A percentile compares a stretch with the other conserved stretches of the same genome.
Evolutionary conservation across 768 basidiomycete species (phyloP).

Genomic region (Clavaria fumosa): DNA sequence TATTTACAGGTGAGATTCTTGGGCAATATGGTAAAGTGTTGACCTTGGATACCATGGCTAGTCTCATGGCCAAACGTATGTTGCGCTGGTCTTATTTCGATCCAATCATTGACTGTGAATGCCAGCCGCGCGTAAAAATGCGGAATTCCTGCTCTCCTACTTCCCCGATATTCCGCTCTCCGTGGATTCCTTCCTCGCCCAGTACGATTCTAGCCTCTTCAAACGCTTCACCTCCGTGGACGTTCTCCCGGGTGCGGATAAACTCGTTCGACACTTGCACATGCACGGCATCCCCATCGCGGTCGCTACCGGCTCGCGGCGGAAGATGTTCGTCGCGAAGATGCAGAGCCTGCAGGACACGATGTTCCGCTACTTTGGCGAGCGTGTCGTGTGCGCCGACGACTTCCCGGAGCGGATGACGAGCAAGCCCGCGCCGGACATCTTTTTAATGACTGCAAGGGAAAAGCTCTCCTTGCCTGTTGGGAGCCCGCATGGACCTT

Average conservation of each 20-base stretch:
- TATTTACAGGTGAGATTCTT: constrained; percentile 54
- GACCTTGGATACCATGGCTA: constrained; percentile 85
- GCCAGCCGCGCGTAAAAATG: constrained; percentile 39
- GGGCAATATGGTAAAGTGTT: constrained; percentile 55
- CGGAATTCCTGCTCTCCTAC: constrained; percentile 55
- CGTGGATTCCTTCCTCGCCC: constrained; percentile 39
- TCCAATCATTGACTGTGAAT: background rate
- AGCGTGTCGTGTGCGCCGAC: constrained; percentile 56
- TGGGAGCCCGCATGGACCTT: constrained; percentile 27
- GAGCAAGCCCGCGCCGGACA: constrained; percentile 74
- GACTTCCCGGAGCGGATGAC: constrained; percentile 38
- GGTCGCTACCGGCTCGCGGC: constrained; percentile 62
- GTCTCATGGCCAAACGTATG: constrained; percentile 73
- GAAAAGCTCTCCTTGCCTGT: constrained; percentile 40
- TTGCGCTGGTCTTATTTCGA: constrained; percentile 9
- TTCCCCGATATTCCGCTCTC: constrained; percentile 62
- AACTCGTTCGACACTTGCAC: constrained; percentile 57
- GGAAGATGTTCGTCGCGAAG: constrained; percentile 54
- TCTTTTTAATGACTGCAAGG: constrained; percentile 62
- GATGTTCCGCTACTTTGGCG: constrained; percentile 48
- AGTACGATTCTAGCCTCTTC: constrained; percentile 45
- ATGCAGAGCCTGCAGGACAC: constrained; percentile 41
- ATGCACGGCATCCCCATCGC: constrained; percentile 59
- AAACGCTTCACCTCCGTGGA: constrained; percentile 50
- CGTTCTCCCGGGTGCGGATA: constrained; percentile 57